Conservation (phyloP, 345 rosid species). For the Moringa oleifera region DNA sequence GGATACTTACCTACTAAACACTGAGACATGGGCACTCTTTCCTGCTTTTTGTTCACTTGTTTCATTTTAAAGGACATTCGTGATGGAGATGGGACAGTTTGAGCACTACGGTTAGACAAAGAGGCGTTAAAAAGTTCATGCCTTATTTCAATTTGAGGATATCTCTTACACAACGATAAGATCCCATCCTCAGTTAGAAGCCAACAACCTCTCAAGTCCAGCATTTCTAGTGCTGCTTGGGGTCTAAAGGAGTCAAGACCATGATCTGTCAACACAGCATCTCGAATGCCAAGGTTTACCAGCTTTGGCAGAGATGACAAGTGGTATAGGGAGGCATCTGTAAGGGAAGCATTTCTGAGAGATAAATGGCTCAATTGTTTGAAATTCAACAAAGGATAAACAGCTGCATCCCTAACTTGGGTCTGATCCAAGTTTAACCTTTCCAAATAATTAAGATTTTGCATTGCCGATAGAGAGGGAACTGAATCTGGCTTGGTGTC, state of each 20-base stretch:
- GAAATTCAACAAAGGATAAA: slow-evolving; percentile 42
- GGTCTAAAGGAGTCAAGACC: slow-evolving; percentile 65
- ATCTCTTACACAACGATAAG: slow-evolving; percentile 35
- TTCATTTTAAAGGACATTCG: slow-evolving; percentile 15
- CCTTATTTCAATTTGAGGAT: slow-evolving; percentile 48
- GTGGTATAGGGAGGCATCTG: slow-evolving; percentile 55
- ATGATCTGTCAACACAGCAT: slow-evolving; percentile 60
- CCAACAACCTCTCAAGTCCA: slow-evolving; percentile 92
- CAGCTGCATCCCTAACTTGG: slow-evolving; percentile 49
- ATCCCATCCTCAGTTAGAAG: slow-evolving; percentile 57
- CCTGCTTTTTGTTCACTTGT: slow-evolving; percentile 14
- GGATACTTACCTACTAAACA: slow-evolving; percentile 31
- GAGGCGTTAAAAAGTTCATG: slow-evolving; percentile 40
- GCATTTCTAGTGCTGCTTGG: slow-evolving; percentile 38
- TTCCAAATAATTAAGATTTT: slow-evolving; percentile 41
- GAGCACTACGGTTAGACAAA: slow-evolving; percentile 20
- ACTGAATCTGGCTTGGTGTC: slow-evolving; percentile 27
- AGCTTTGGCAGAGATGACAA: slow-evolving; percentile 56
- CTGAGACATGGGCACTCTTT: slow-evolving; percentile 25
- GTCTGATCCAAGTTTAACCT: slow-evolving; percentile 67
- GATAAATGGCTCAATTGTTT: slow-evolving; percentile 47
- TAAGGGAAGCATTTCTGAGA: slow-evolving; percentile 54
- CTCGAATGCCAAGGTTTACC: slow-evolving; percentile 42
- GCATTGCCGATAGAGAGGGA: slow-evolving; percentile 45
- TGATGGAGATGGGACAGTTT: slow-evolving; percentile 23